These are phyloP conservation scores for Ustilago bromivora DNA, from an alignment of 1,284 basidiomycete species.

Conservation along the genomic window DNA sequence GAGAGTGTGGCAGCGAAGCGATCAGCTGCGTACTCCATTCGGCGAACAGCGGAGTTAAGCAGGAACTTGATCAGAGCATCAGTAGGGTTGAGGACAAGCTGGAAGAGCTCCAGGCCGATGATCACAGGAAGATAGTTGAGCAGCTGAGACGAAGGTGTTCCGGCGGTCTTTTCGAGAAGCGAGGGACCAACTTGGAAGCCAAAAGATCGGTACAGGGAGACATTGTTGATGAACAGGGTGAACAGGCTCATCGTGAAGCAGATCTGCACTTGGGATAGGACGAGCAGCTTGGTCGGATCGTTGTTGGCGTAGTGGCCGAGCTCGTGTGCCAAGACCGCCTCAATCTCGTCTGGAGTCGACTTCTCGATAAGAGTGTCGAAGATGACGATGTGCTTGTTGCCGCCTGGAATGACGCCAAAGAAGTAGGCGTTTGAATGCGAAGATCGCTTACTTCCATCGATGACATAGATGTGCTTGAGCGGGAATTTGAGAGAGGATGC, in stretches of 20 bases:
- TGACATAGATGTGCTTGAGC: conserved; percentile 92
- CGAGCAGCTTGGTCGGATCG: conserved; percentile 89
- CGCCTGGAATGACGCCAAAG: conserved; percentile 65
- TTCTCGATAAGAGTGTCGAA: conserved; percentile 96
- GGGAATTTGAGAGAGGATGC: conserved; percentile 82
- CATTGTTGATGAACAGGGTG: conserved; percentile 88
- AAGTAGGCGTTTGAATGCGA: conserved; percentile 87
- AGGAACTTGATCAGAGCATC: conserved; percentile 65
- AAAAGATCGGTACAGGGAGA: conserved; percentile 82
- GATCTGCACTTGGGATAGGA: conserved; percentile 86
- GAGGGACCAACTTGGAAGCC: conserved; percentile 75
- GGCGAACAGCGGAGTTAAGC: conserved; percentile 60
- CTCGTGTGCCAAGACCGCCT: conserved; percentile 78
- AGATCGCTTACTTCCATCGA: conserved; percentile 94
- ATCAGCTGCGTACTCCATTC: conserved; percentile 67
- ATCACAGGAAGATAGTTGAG: conserved; percentile 63
- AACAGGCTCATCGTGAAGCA: conserved; percentile 87
- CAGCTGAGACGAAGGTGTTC: conserved; percentile 23
- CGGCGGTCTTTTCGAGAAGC: conserved; percentile 36
- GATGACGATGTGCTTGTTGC: conserved; percentile 78
- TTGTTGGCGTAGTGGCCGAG: conserved; percentile 76
- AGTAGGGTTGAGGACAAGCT: conserved; percentile 63
- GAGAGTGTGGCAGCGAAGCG: conserved; percentile 55
- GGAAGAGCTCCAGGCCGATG: conserved; percentile 67
- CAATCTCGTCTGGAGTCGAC: conserved; percentile 77